These are phyloP conservation scores for Acer campestre DNA, from an alignment of 345 rosid species.

Conservation along the genomic window DNA sequence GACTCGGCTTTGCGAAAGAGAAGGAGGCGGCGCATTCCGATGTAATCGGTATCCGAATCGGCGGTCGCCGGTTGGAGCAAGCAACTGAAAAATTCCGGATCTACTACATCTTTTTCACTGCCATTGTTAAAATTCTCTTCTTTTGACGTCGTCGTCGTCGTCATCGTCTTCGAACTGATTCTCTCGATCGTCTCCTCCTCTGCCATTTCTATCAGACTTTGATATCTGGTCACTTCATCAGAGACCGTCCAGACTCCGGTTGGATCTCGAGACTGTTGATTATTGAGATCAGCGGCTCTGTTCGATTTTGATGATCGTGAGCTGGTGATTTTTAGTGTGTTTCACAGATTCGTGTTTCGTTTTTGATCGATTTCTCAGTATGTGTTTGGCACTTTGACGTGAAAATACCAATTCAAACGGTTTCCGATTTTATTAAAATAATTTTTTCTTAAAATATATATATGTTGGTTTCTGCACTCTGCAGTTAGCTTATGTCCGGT, in stretches of 20 bases:
- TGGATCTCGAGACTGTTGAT: not conserved
- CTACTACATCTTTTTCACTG: slow-evolving; percentile 30
- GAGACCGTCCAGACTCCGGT: slow-evolving; percentile 8
- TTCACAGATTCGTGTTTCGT: not conserved
- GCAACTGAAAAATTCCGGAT: slow-evolving; percentile 75
- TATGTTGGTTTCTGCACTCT: no score
- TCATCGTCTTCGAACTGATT: slow-evolving; percentile 15
- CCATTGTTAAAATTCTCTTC: slow-evolving; percentile 14
- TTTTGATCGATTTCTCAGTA: not conserved
- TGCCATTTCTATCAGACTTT: slow-evolving; percentile 39
- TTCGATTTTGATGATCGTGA: not conserved
- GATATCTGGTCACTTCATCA: slow-evolving; percentile 28
- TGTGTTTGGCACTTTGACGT: not conserved
- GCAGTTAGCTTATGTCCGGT: no score
- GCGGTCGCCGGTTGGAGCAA: slow-evolving; percentile 70
- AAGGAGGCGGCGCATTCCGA: slow-evolving; percentile 86
- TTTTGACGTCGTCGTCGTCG: not conserved
- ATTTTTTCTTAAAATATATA: no score
- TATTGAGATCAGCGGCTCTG: not conserved
- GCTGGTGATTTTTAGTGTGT: not conserved
- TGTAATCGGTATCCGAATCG: slow-evolving; percentile 64
- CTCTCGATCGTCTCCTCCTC: slow-evolving; percentile 31
- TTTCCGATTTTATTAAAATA: not conserved
- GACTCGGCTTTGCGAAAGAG: slow-evolving; percentile 77
- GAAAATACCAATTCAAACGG: not conserved